These are phyloP conservation scores for Stephania yunnanensis DNA, from an alignment of 164 flowering plant genomes.

Conservation along the genomic window DNA sequence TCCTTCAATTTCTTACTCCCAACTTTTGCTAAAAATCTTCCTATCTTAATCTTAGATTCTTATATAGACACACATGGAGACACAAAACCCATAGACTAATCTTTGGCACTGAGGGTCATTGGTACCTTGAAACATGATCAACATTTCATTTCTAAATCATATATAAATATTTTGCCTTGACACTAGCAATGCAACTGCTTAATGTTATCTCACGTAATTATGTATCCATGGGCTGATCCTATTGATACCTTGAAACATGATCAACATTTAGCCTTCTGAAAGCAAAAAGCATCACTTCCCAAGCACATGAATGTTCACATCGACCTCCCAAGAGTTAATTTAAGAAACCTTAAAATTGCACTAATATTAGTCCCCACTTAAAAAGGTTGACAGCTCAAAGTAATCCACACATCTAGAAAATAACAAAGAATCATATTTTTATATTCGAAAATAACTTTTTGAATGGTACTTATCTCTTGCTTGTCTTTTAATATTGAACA, in stretches of 20 bases:
- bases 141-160: background rate
- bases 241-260: background rate
- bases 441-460: background rate
- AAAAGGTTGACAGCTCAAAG: background rate
- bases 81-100: no score
- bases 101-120: background rate
- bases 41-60: no score
- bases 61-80: no score
- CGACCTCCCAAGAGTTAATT: background rate
- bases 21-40: no score
- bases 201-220: background rate
- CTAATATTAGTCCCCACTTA: background rate
- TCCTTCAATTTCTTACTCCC: no score
- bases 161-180: background rate
- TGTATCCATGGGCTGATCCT: background rate
- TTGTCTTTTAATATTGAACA: background rate
- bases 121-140: background rate
- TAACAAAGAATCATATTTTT: background rate
- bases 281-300: background rate
- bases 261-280: background rate
- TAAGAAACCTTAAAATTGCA: background rate
- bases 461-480: background rate
- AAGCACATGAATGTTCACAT: background rate
- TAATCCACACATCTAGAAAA: background rate
- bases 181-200: background rate